phyloP scores from a whole-genome alignment of 2,329 filamentous ascomycete species.

The Pseudohalonectria lignicola region DNA sequence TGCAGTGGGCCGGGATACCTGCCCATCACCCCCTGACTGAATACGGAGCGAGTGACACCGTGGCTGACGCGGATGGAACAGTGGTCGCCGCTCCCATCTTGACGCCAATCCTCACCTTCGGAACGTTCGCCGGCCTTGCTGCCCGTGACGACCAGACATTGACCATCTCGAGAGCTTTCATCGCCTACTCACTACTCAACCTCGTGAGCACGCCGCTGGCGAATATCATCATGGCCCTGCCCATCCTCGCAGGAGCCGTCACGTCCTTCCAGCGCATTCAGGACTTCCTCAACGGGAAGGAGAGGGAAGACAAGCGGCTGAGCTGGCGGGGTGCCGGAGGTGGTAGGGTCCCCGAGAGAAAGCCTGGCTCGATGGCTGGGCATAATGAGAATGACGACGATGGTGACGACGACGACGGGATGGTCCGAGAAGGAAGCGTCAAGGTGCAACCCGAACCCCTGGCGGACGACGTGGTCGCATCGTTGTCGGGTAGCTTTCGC shows the following conservation, averaged over 20 bases:
- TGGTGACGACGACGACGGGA: not conserved
- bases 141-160: not conserved
- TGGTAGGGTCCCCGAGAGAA: not conserved
- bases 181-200: constrained; percentile 6
- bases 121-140: not conserved
- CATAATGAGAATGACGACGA: not conserved
- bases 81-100: not conserved
- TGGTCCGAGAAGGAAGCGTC: not conserved
- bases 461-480: not conserved
- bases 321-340: too few species aligned
- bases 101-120: not conserved
- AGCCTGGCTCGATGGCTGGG: too few species aligned
- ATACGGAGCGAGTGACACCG: too few species aligned
- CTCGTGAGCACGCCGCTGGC: constrained; percentile 6
- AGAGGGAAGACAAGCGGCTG: constrained; percentile 7
- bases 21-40: too few species aligned
- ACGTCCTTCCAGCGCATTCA: constrained; percentile 8
- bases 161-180: constrained; percentile 7
- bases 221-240: constrained; percentile 5
- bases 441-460: not conserved
- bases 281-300: constrained; percentile 6
- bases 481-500: not conserved
- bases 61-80: too few species aligned
- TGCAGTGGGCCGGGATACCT: too few species aligned
- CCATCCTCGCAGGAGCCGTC: constrained; percentile 7